Evolutionary conservation across 2,329 filamentous ascomycete genomes (phyloP).

Genomic region (Geosmithia putterillii): DNA sequence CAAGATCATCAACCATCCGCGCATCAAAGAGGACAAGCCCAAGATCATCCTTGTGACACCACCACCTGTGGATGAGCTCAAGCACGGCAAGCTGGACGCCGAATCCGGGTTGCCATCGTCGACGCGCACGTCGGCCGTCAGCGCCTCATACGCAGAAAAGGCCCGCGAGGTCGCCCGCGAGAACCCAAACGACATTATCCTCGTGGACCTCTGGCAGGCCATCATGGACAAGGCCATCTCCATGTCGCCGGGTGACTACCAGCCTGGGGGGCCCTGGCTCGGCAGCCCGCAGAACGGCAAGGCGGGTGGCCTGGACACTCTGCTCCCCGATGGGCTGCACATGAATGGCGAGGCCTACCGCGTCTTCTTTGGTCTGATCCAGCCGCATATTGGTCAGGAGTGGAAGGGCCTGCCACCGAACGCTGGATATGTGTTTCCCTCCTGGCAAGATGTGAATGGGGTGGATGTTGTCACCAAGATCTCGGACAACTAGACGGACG

Average conservation of each 20-base stretch:
- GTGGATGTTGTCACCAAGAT: neutral
- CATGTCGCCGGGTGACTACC: conserved; percentile 44
- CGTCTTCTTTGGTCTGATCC: conserved; percentile 35
- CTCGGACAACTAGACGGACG: neutral
- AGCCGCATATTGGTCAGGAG: conserved; percentile 33
- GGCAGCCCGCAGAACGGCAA: conserved; percentile 37
- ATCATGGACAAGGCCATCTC: conserved; percentile 60
- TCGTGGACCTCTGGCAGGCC: conserved; percentile 70
- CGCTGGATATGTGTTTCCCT: conserved; percentile 31
- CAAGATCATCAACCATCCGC: conserved; percentile 60
- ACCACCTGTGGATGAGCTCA: conserved; percentile 71
- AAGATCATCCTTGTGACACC: conserved; percentile 70
- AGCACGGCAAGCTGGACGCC: conserved; percentile 36
- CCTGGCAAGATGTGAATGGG: conserved; percentile 24
- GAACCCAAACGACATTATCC: conserved; percentile 46
- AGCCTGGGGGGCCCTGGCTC: conserved; percentile 31
- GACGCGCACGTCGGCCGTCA: conserved; percentile 33
- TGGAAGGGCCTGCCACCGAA: conserved; percentile 22
- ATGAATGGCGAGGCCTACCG: conserved; percentile 40
- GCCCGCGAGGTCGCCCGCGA: conserved; percentile 56
- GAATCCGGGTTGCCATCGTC: conserved; percentile 28
- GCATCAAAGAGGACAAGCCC: conserved; percentile 56
- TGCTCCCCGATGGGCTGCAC: conserved; percentile 47
- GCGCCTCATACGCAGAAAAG: conserved; percentile 44
- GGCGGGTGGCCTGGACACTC: conserved; percentile 34